phyloP scores from a whole-genome alignment of 1,284 basidiomycete genomes.

The Singerocomus rubriflavus region DNA sequence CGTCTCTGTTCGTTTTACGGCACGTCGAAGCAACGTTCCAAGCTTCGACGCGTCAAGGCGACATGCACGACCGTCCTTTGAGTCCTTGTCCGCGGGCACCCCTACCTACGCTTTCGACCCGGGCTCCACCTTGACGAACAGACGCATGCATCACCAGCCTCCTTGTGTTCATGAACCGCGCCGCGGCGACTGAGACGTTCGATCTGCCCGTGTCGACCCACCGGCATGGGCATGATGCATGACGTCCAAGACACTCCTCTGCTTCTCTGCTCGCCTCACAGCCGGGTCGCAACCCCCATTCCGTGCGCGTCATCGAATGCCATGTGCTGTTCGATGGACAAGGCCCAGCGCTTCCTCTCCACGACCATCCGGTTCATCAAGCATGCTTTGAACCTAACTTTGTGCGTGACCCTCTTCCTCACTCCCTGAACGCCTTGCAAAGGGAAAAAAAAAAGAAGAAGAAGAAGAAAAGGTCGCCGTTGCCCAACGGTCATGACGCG shows the following conservation, averaged over 20 bases:
- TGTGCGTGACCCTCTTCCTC: background rate
- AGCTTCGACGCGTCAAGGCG: conserved; percentile 9
- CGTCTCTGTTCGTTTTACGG: conserved; percentile 4
- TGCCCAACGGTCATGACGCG: background rate
- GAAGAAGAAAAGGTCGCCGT: no score
- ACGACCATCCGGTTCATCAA: background rate
- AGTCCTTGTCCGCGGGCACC: conserved; percentile 10
- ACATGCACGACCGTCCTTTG: conserved; percentile 1
- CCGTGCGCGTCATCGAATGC: background rate
- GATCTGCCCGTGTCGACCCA: background rate
- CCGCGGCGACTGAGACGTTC: background rate
- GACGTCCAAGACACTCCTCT: no score
- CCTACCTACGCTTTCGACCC: conserved; percentile 1
- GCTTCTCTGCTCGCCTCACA: background rate
- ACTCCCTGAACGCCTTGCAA: background rate
- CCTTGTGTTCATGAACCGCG: conserved; percentile 12
- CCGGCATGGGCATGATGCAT: no score
- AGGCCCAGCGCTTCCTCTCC: background rate
- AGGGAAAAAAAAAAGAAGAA: no score
- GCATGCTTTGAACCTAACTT: background rate
- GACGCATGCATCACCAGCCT: conserved; percentile 5
- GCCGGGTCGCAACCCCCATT: background rate
- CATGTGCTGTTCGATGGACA: background rate
- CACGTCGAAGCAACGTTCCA: conserved; percentile 1
- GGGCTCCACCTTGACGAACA: conserved; percentile 1